Conservation (phyloP, 2,329 filamentous ascomycete species). For the Dothistroma pini region DNA sequence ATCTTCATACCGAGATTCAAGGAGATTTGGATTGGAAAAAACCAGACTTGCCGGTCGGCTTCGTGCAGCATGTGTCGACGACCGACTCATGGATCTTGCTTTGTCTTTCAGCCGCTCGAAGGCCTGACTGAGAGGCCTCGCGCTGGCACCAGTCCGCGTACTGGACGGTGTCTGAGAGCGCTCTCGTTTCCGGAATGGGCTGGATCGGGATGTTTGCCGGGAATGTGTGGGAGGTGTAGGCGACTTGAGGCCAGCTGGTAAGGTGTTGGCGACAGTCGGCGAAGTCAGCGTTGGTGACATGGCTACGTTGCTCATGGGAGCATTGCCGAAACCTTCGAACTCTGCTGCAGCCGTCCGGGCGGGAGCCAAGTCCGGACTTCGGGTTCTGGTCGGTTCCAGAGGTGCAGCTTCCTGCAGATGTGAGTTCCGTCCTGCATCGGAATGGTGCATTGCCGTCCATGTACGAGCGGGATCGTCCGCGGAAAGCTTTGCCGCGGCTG, state of each 20-base stretch:
- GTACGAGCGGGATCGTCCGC: not conserved
- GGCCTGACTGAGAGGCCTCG: constrained; percentile 17
- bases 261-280: not conserved
- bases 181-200: constrained; percentile 7
- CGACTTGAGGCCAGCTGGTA: not conserved
- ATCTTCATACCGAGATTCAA: constrained; percentile 8
- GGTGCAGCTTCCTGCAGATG: not conserved
- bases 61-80: constrained; percentile 1
- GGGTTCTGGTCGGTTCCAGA: not conserved
- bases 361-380: constrained; percentile 3
- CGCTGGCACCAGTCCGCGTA: not conserved
- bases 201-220: constrained; percentile 4
- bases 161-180: constrained; percentile 6
- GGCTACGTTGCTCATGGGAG: not conserved
- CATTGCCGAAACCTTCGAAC: not conserved
- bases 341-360: not conserved
- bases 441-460: not conserved
- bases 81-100: constrained; percentile 15
- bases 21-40: constrained; percentile 9
- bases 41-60: constrained; percentile 20
- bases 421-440: not conserved
- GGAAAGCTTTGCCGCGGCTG: not conserved
- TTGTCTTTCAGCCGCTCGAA: constrained; percentile 17
- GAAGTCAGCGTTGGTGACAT: not conserved
- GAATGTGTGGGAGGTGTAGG: not conserved